Evolutionary conservation across 1,284 basidiomycete genomes (phyloP), one percentile per base, ranked within the genome.

Genomic region (Clitocybe nebularis): DNA sequence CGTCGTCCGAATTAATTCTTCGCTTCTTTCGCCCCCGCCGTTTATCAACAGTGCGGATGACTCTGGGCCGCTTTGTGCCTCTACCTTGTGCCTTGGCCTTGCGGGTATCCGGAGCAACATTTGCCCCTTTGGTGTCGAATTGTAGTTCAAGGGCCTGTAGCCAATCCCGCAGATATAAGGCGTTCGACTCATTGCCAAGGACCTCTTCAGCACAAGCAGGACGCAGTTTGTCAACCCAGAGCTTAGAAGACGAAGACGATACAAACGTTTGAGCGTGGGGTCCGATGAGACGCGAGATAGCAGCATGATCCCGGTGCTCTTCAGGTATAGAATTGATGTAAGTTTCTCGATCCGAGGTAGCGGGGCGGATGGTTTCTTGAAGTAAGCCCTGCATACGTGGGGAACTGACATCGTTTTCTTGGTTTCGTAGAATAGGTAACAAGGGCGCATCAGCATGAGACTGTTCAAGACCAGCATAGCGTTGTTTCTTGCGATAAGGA

Each of bases 91-190:
- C 58, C 41, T 44, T 63, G 52, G 41, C 59, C 43, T 43, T 45
- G 13, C 43, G 41, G 46, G 56, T 19, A 46, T 44, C 44, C 45
- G 54, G 28, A 45, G 49, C 24, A 9, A 30, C 13, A 6, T 49
- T 41, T 45, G 57, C 10, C 39, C 55, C 39, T 36, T 43, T 20
- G 14, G 45, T 44, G 28, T 72, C 71, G 9, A 79, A 65, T 13
- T 80, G 77, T 4, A 95, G 61, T 42, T 80, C 78, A 6, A 87
- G 69, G 11, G 84, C 79, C 20, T 65, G 63, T 39, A 96, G 72
- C 93, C 93, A 97, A 43, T 89, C 81, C 24, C 84, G 79, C 29
- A 96, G 72, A 62, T 88, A 92, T 11, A 71, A 57, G 0, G 91
- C 82, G 44, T 81, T 79, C 3, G 66, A 57, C 58, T 89, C 82